phyloP scores from a whole-genome alignment of 768 basidiomycete species.

The Naganishia randhawae region DNA sequence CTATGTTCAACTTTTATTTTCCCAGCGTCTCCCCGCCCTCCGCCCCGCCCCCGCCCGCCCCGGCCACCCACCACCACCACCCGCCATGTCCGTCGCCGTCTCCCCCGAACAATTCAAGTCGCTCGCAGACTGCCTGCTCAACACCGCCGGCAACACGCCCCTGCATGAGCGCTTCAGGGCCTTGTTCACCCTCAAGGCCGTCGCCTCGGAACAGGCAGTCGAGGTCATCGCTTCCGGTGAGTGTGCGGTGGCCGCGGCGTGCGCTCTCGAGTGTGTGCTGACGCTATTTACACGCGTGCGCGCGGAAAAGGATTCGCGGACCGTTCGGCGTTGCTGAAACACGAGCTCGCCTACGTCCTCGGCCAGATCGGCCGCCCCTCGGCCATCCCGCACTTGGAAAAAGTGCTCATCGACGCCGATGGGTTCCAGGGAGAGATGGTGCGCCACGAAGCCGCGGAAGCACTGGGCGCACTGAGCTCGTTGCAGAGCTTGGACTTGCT shows the following conservation, averaged over 20 bases:
- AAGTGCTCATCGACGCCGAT: slow-evolving; percentile 75
- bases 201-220: slow-evolving; percentile 69
- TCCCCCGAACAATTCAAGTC: slow-evolving; percentile 58
- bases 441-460: slow-evolving; percentile 98
- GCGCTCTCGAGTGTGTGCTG: background rate
- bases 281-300: background rate
- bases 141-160: slow-evolving; percentile 65
- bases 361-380: slow-evolving; percentile 75
- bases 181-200: slow-evolving; percentile 82
- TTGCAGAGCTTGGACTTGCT: slow-evolving; percentile 65
- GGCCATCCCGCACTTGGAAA: slow-evolving; percentile 75
- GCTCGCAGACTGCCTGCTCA: slow-evolving; percentile 75
- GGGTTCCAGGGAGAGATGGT: slow-evolving; percentile 69
- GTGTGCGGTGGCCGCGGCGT: slow-evolving; percentile 24
- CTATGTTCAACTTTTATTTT: slow-evolving; percentile 2
- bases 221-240: slow-evolving; percentile 78
- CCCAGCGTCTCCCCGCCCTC: background rate
- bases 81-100: slow-evolving; percentile 46
- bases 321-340: slow-evolving; percentile 84
- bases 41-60: background rate
- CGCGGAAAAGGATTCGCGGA: slow-evolving; percentile 68
- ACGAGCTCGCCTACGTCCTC: slow-evolving; percentile 94
- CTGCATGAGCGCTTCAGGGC: slow-evolving; percentile 85
- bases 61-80: background rate
- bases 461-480: slow-evolving; percentile 87